A percentile compares a stretch with the other conserved stretches of the same genome.
Evolutionary conservation across 2,329 filamentous ascomycete genomes (phyloP).

Genomic region (Aspergillus latus): DNA sequence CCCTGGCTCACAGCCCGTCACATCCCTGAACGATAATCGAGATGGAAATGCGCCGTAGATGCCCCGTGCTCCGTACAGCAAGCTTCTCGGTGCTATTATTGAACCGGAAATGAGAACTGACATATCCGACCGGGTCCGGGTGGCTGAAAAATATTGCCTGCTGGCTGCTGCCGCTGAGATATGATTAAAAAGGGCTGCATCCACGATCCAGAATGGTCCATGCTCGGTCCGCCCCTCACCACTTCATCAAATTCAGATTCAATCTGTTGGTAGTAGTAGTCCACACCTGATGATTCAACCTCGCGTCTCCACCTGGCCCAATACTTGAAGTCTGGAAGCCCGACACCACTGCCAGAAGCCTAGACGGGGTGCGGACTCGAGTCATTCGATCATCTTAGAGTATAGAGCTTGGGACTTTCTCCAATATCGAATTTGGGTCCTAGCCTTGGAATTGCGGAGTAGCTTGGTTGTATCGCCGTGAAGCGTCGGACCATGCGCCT

Average conservation of each 20-base stretch:
- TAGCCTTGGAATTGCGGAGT: background rate
- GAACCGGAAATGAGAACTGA: background rate
- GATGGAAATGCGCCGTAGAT: background rate
- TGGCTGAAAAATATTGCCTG: background rate
- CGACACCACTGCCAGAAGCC: background rate
- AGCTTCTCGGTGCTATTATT: background rate
- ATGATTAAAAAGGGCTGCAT: background rate
- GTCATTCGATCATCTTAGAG: background rate
- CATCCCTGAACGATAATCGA: background rate
- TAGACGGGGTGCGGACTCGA: background rate
- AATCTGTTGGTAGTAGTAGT: background rate
- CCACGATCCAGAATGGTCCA: background rate
- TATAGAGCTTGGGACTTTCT: background rate
- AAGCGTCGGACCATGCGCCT: background rate
- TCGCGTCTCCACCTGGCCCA: background rate
- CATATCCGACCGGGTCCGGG: background rate
- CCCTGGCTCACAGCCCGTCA: background rate
- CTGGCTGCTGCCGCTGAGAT: background rate
- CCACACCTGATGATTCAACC: background rate
- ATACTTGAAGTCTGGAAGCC: background rate
- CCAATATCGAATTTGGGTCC: background rate
- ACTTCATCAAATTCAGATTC: background rate
- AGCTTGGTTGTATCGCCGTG: background rate
- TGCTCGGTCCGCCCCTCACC: conserved; percentile 1
- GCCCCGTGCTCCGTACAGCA: background rate